phyloP scores from a whole-genome alignment of 2,329 filamentous ascomycete species.

The Cercospora sp. region DNA sequence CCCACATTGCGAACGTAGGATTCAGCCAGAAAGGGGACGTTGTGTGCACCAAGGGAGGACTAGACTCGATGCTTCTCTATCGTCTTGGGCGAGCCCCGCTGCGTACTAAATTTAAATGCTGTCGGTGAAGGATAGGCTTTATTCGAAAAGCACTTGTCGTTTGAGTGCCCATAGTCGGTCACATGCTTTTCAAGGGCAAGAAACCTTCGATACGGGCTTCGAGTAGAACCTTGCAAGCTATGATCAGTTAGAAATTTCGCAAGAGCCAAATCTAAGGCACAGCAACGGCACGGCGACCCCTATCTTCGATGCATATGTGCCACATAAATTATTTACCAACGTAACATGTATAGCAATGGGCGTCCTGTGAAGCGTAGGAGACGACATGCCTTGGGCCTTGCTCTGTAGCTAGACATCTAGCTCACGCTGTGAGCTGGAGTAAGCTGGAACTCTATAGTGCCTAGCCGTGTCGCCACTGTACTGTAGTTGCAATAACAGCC shows the following conservation, averaged over 20 bases:
- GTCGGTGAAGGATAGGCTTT: background rate
- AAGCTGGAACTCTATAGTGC: background rate
- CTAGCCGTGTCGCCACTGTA: background rate
- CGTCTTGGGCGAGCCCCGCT: background rate
- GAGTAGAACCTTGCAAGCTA: too few relatives aligned
- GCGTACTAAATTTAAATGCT: background rate
- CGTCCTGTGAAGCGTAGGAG: background rate
- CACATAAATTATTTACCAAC: background rate
- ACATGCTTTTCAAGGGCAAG: background rate
- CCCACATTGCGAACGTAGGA: background rate
- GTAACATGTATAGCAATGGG: background rate
- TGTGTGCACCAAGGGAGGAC: background rate
- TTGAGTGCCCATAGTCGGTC: background rate
- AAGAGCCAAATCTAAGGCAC: background rate
- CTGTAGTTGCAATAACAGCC: background rate
- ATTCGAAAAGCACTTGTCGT: background rate
- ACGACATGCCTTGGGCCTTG: background rate
- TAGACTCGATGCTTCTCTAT: background rate
- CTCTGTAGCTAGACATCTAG: background rate
- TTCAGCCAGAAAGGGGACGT: background rate
- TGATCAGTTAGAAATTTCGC: too few relatives aligned
- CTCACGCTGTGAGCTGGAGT: background rate
- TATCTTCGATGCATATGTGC: background rate
- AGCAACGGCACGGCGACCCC: background rate
- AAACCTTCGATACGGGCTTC: background rate